Conservation (phyloP, 2,329 filamentous ascomycete species). For the Microdochium trichocladiopsis region DNA sequence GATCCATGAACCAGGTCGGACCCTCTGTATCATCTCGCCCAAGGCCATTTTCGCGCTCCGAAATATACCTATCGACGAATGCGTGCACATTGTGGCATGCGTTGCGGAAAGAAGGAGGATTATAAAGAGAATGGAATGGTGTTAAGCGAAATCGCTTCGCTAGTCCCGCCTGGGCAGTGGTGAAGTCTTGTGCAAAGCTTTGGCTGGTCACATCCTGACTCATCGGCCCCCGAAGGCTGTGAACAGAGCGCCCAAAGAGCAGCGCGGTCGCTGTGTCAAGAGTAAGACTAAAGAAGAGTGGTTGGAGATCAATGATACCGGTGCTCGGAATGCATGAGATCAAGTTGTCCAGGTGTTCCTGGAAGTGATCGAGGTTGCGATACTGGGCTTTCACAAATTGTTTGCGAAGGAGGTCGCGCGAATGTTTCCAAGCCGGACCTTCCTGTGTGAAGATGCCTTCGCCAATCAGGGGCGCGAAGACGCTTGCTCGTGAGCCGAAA, state of each 20-base stretch:
- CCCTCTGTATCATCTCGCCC: neutral
- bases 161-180: constrained; percentile 22
- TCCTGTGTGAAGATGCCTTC: constrained; percentile 32
- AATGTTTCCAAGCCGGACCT: constrained; percentile 26
- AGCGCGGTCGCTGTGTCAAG: constrained; percentile 51
- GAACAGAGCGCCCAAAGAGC: constrained; percentile 42
- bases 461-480: constrained; percentile 23
- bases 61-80: constrained; percentile 11
- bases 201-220: constrained; percentile 9
- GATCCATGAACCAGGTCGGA: constrained; percentile 2
- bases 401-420: constrained; percentile 25
- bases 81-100: constrained; percentile 10
- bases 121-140: constrained; percentile 14
- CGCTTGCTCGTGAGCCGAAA: constrained; percentile 20
- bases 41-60: neutral
- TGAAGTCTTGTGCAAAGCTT: constrained; percentile 27
- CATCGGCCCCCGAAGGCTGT: constrained; percentile 11
- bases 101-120: constrained; percentile 16
- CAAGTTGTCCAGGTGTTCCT: constrained; percentile 15
- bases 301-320: constrained; percentile 37
- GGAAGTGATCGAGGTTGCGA: constrained; percentile 22
- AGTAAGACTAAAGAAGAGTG: constrained; percentile 47
- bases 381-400: constrained; percentile 25
- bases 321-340: constrained; percentile 11
- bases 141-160: constrained; percentile 19